phyloP scores from a whole-genome alignment of 2,329 filamentous ascomycete genomes.

The Verruconis gallopava region DNA sequence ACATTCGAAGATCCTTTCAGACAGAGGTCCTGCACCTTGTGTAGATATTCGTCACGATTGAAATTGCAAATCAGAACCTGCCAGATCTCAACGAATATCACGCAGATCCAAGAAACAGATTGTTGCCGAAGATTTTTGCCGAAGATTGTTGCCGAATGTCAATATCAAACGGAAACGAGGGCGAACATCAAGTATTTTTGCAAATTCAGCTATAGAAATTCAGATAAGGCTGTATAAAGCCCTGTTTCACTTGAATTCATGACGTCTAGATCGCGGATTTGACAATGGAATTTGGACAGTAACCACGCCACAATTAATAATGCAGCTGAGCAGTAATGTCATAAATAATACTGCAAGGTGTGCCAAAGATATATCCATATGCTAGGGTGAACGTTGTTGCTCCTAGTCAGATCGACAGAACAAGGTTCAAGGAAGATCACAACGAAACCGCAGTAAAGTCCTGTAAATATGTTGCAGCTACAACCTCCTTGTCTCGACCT shows the following conservation, averaged over 20 bases:
- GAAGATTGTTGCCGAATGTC: no score
- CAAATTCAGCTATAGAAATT: neutral
- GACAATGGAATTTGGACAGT: constrained; percentile 30
- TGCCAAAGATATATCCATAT: constrained; percentile 23
- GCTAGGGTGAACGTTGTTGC: constrained; percentile 33
- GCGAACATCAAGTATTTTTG: constrained; percentile 17
- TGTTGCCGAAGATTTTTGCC: no score
- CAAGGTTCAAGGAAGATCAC: constrained; percentile 30
- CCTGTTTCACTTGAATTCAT: no score
- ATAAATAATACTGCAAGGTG: constrained; percentile 30
- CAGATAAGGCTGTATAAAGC: neutral
- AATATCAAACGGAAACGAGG: constrained; percentile 27
- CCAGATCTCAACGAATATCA: no score
- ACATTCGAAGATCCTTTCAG: no score
- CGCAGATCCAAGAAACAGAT: no score
- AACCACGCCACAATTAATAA: constrained; percentile 35
- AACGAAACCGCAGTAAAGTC: constrained; percentile 25
- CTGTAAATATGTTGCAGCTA: constrained; percentile 32
- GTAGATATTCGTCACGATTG: no score
- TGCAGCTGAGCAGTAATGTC: constrained; percentile 35
- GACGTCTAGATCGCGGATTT: no score
- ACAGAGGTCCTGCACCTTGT: no score
- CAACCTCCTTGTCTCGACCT: constrained; percentile 27
- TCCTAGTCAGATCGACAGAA: constrained; percentile 33
- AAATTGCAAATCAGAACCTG: no score